These are phyloP conservation scores for Citrus hindsii DNA, from an alignment of 345 rosid species.

Conservation along the genomic window DNA sequence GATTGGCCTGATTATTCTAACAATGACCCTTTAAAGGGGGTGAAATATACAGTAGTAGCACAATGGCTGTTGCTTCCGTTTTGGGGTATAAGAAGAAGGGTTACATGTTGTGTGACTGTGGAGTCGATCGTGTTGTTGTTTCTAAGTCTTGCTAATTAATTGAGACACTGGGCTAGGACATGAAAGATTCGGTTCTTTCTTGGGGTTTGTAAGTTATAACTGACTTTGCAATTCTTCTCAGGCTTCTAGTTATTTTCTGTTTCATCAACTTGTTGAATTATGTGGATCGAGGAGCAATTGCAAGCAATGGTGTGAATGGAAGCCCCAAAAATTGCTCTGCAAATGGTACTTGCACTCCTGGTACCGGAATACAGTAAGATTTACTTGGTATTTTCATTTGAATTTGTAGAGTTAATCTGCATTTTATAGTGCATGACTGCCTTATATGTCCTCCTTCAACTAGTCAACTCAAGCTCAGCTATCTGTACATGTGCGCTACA, in stretches of 20 bases:
- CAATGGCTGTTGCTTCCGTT: background rate
- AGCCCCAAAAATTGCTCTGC: constrained; percentile 57
- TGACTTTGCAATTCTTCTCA: constrained; percentile 26
- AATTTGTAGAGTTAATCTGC: background rate
- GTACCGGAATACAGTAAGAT: constrained; percentile 92
- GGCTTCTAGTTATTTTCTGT: constrained; percentile 81
- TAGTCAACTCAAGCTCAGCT: background rate
- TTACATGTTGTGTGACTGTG: background rate
- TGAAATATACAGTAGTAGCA: background rate
- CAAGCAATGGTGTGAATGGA: constrained; percentile 97
- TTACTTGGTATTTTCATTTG: constrained; percentile 13
- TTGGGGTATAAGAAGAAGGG: background rate
- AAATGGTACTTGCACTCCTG: constrained; percentile 69
- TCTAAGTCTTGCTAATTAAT: background rate
- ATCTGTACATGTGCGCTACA: background rate
- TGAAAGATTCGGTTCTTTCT: background rate
- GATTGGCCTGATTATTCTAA: background rate
- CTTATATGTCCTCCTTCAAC: background rate
- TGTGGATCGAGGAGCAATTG: constrained; percentile 90
- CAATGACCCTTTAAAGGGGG: background rate
- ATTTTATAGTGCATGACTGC: background rate
- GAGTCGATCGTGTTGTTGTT: background rate
- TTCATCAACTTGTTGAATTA: constrained; percentile 78
- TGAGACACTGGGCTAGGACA: too few species aligned
- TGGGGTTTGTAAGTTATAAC: background rate